Conservation (phyloP, 768 basidiomycete genomes). For the Kwoniella sp. region DNA sequence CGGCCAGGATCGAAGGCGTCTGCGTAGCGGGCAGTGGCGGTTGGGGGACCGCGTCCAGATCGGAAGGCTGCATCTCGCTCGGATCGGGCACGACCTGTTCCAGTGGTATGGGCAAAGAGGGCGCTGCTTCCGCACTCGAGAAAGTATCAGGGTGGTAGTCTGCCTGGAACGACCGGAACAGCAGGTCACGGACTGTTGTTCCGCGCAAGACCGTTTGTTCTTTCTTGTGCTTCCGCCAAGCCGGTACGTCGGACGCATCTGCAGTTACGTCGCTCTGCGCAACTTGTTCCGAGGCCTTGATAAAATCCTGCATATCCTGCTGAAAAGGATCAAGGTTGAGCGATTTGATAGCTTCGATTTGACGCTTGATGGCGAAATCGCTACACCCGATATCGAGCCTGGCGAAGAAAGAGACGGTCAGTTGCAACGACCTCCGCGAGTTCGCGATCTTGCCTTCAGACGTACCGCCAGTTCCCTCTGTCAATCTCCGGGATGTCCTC, state of each 20-base stretch:
- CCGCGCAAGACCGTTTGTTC: slow-evolving; percentile 58
- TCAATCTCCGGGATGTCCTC: slow-evolving; percentile 18
- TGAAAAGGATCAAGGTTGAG: slow-evolving; percentile 58
- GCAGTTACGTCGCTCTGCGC: too few relatives aligned
- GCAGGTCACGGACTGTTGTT: slow-evolving; percentile 65
- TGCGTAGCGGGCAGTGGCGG: slow-evolving; percentile 52
- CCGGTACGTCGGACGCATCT: too few relatives aligned
- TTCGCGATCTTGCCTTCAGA: not conserved
- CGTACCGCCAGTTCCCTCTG: slow-evolving; percentile 38
- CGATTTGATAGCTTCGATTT: slow-evolving; percentile 62
- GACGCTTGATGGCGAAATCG: slow-evolving; percentile 64
- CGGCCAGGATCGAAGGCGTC: slow-evolving; percentile 64
- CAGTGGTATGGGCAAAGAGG: not conserved
- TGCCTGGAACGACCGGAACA: slow-evolving; percentile 59
- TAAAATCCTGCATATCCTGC: slow-evolving; percentile 28
- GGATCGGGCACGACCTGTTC: slow-evolving; percentile 24
- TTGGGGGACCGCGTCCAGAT: slow-evolving; percentile 45
- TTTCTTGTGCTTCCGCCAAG: slow-evolving; percentile 1
- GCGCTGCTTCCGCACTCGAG: not conserved
- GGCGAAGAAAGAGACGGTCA: not conserved
- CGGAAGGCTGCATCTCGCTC: slow-evolving; percentile 29
- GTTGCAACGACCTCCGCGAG: not conserved
- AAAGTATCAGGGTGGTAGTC: slow-evolving; percentile 22
- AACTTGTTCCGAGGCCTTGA: too few relatives aligned
- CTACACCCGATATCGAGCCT: slow-evolving; percentile 67